These are phyloP conservation scores for Pezicula neosporulosa DNA, from an alignment of 2,329 filamentous ascomycete species.

Conservation along the genomic window DNA sequence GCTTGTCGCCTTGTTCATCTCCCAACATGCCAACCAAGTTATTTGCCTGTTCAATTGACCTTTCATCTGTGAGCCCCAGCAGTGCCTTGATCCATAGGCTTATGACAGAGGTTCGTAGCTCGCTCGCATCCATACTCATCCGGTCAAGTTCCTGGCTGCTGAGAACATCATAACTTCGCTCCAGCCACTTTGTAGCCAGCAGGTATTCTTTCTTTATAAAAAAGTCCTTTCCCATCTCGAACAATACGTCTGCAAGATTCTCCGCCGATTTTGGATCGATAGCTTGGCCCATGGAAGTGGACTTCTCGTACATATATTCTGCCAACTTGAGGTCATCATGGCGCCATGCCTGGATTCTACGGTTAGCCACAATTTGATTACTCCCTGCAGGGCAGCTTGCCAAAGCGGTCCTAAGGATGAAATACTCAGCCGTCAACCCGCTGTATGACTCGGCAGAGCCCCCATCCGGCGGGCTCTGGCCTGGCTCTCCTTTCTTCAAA, in stretches of 20 bases:
- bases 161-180: slow-evolving; percentile 60
- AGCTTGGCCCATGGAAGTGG: slow-evolving; percentile 34
- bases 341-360: slow-evolving; percentile 62
- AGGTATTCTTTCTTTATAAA: slow-evolving; percentile 47
- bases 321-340: slow-evolving; percentile 71
- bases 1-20: slow-evolving; percentile 58
- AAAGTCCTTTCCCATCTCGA: slow-evolving; percentile 66
- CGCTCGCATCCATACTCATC: slow-evolving; percentile 55
- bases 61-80: slow-evolving; percentile 41
- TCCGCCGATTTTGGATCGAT: slow-evolving; percentile 52
- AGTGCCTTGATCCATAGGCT: slow-evolving; percentile 58
- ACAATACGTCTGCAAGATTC: slow-evolving; percentile 63
- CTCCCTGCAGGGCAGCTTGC: slow-evolving; percentile 37
- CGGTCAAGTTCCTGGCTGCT: slow-evolving; percentile 49
- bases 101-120: slow-evolving; percentile 63
- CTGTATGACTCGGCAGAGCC: slow-evolving; percentile 23
- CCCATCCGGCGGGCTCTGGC: slow-evolving; percentile 14
- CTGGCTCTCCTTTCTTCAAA: slow-evolving; percentile 29
- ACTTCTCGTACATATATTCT: slow-evolving; percentile 71
- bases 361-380: background rate
- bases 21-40: slow-evolving; percentile 60
- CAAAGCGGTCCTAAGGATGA: slow-evolving; percentile 41
- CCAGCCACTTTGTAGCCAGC: slow-evolving; percentile 68
- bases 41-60: slow-evolving; percentile 47
- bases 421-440: slow-evolving; percentile 27